These are phyloP conservation scores for Capronia epimyces DNA, from an alignment of 2,329 filamentous ascomycete genomes.

Conservation along the genomic window DNA sequence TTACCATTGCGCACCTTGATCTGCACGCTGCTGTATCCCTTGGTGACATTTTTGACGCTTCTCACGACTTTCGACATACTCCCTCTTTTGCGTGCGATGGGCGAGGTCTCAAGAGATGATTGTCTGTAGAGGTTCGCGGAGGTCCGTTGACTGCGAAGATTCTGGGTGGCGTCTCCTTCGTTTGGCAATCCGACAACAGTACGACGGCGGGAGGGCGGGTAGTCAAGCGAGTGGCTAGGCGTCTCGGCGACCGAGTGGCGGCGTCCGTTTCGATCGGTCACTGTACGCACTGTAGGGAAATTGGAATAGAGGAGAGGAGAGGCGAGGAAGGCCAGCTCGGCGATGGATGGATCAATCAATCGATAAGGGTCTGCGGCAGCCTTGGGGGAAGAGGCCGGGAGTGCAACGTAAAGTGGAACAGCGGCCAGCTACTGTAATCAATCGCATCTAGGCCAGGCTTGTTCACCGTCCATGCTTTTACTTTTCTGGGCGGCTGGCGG, in stretches of 20 bases:
- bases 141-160: conserved; percentile 8
- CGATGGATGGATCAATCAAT: conserved; percentile 10
- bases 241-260: conserved; percentile 26
- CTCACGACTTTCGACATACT: conserved; percentile 93
- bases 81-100: conserved; percentile 20
- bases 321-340: conserved; percentile 27
- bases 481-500: conserved; percentile 8
- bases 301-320: conserved; percentile 24
- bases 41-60: conserved; percentile 98
- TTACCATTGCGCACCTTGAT: conserved; percentile 97
- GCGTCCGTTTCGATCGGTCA: conserved; percentile 25
- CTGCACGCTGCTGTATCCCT: conserved; percentile 93
- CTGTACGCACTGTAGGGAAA: conserved; percentile 23
- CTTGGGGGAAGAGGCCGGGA: conserved; percentile 9
- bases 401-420: conserved; percentile 16
- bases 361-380: conserved; percentile 10
- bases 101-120: conserved; percentile 20
- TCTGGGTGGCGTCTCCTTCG: conserved; percentile 15
- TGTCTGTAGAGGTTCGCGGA: conserved; percentile 21
- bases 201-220: conserved; percentile 19
- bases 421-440: background rate
- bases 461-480: conserved; percentile 1
- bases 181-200: conserved; percentile 22
- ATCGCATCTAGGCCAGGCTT: too few relatives aligned
- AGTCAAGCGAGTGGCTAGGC: conserved; percentile 23